phyloP scores from a whole-genome alignment of 2,329 filamentous ascomycete genomes.

The Microcera coccophila region DNA sequence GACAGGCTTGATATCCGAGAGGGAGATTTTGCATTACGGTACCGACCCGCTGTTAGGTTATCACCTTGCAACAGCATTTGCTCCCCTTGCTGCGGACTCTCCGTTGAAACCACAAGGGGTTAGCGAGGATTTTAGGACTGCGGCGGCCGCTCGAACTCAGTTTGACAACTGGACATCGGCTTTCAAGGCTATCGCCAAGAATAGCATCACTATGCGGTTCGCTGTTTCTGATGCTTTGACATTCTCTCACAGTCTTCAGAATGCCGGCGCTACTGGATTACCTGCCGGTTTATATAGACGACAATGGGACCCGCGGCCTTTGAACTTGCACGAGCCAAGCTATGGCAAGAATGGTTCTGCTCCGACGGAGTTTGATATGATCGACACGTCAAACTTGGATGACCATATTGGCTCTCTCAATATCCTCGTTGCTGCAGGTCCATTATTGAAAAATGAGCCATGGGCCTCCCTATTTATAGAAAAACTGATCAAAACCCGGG shows the following conservation, averaged over 20 bases:
- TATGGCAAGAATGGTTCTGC: constrained; percentile 36
- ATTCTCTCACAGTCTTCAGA: constrained; percentile 51
- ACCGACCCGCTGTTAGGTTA: constrained; percentile 53
- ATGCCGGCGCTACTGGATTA: constrained; percentile 28
- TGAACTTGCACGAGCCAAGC: constrained; percentile 40
- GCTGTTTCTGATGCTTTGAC: constrained; percentile 46
- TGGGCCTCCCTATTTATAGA: constrained; percentile 50
- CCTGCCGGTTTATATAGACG: constrained; percentile 42
- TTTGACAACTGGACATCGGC: constrained; percentile 45
- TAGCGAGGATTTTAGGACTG: constrained; percentile 19
- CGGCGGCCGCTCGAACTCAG: constrained; percentile 39
- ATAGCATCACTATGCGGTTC: constrained; percentile 42
- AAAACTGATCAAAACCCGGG: constrained; percentile 33
- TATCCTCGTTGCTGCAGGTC: constrained; percentile 39
- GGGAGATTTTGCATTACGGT: constrained; percentile 43
- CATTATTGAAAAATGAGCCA: constrained; percentile 42
- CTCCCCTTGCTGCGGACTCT: constrained; percentile 35
- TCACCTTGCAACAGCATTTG: constrained; percentile 50
- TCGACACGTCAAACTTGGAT: constrained; percentile 50
- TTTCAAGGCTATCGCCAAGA: constrained; percentile 31
- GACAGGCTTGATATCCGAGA: constrained; percentile 30
- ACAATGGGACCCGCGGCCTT: constrained; percentile 34
- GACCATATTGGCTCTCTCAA: constrained; percentile 39
- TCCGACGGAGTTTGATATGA: constrained; percentile 48
- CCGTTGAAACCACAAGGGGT: constrained; percentile 31